These are phyloP conservation scores for Nepenthes gracilis DNA, from an alignment of 148 eudicot species.

Conservation along the genomic window DNA sequence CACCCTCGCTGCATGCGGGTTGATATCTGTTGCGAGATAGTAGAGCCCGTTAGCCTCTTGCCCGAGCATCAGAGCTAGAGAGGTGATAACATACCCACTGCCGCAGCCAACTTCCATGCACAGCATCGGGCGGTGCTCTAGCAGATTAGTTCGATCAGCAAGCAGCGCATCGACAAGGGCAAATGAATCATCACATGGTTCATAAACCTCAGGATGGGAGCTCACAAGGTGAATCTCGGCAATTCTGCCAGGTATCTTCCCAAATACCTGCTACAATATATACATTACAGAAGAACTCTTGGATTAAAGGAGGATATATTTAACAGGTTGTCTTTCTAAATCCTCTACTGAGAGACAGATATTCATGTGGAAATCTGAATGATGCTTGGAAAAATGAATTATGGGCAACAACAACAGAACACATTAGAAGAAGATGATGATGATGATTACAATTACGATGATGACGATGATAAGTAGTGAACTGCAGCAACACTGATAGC, in stretches of 20 bases:
- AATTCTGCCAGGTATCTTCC: constrained; percentile 35
- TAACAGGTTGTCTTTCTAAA: too few species aligned
- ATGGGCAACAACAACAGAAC: too few species aligned
- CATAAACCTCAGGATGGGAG: constrained; percentile 84
- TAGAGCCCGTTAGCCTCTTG: constrained; percentile 26
- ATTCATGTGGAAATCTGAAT: too few species aligned
- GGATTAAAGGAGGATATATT: too few species aligned
- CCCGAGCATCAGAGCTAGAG: constrained; percentile 73
- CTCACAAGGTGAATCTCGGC: constrained; percentile 74
- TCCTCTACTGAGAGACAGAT: too few species aligned
- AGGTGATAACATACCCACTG: constrained; percentile 84
- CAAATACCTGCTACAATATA: constrained; percentile 6
- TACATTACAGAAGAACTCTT: too few species aligned
- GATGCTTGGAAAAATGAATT: too few species aligned
- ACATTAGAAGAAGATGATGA: too few species aligned
- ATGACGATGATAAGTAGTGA: too few species aligned
- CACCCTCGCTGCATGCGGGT: constrained; percentile 40
- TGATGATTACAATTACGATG: too few species aligned
- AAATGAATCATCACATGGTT: constrained; percentile 93
- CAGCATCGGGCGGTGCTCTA: constrained; percentile 43
- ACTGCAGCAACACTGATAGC: too few species aligned
- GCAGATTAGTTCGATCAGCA: constrained; percentile 59
- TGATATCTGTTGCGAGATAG: constrained; percentile 77
- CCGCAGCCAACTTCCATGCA: constrained; percentile 93
- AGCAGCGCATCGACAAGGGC: constrained; percentile 81